Base-by-base conservation (phyloP, 2,329 filamentous ascomycete species). In the Clonostachys solani region DNA sequence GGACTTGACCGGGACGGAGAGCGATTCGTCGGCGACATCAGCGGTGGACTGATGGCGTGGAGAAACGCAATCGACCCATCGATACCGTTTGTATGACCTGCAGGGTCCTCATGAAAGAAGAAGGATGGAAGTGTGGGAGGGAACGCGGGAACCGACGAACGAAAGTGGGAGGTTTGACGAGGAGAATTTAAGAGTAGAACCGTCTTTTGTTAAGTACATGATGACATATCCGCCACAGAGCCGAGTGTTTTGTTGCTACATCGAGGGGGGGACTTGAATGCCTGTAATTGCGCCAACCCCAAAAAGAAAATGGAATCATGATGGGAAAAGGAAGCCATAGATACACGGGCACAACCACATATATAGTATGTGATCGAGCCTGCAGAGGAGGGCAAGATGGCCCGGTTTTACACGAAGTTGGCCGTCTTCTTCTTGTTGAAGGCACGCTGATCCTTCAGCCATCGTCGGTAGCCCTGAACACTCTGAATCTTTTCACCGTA, bases 401-500 rank as follows among this genome's bases (percentile, higher is more conserved):
- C 23, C 23, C 8, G 23, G 23, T 29, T 29, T 72, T 66, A 85
- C 53, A 84, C 68, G 66, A 84, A 83, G 59, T 72, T 81, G 55
- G 73, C 81, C 65, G 83, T 84, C 81, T 95, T 86, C 81, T 95
- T 95, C 75, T 91, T 91, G 73, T 95, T 96, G 73, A 96, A 99
- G 10, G 92, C 92, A 52, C 92, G 80, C 75, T 97, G 94, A 63
- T 99, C 94, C 77, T 96, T 97, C 60, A 99, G 72, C 94, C 94
- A 99, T 66, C 90, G 86, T 60, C 94, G 78, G 67, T 97, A 99
- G 42, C 89, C 92, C 46, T 84, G 78, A 18, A 97, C 90, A 59
- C 91, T 96, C 45, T 88, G 89, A 59, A 99, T 96, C 78, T 96
- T 97, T 74, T 99, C 94, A 59, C 94, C 94, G 61, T 99, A 99